Evolutionary conservation across 140 eudicot species (phyloP).

Genomic region (Ambrosia hybrid): DNA sequence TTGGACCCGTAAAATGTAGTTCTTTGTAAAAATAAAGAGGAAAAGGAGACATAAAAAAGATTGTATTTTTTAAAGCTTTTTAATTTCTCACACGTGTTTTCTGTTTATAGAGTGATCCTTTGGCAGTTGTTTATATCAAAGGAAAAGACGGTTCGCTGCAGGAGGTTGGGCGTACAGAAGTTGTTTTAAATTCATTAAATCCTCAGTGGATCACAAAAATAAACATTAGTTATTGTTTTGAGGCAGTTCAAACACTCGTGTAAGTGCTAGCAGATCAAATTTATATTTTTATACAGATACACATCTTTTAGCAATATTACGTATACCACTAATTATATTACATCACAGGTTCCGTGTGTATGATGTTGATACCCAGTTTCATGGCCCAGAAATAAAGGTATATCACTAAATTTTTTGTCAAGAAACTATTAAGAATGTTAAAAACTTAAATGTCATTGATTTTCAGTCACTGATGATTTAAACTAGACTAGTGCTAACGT

Average conservation of each 20-base stretch:
- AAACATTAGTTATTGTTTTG: constrained; percentile 63
- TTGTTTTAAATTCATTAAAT: constrained; percentile 64
- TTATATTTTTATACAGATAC: constrained; percentile 20
- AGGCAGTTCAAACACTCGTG: constrained; percentile 77
- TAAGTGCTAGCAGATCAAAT: constrained; percentile 43
- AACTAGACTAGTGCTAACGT: background rate
- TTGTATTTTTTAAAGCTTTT: background rate
- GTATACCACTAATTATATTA: constrained; percentile 12
- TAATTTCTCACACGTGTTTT: constrained; percentile 24
- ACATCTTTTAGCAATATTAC: constrained; percentile 13
- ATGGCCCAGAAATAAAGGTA: constrained; percentile 73
- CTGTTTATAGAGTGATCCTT: constrained; percentile 51
- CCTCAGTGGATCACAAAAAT: constrained; percentile 79
- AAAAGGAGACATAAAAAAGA: constrained; percentile 5
- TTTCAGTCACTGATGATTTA: constrained; percentile 8
- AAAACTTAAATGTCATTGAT: no score
- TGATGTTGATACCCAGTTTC: constrained; percentile 83
- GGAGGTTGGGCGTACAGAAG: constrained; percentile 93
- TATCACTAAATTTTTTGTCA: constrained; percentile 1
- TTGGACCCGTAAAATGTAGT: background rate
- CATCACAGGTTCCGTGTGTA: constrained; percentile 75
- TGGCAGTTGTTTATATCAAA: constrained; percentile 63
- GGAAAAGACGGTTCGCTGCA: constrained; percentile 66
- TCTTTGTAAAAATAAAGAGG: background rate
- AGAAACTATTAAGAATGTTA: background rate